phyloP scores from a whole-genome alignment of 768 basidiomycete species.

The Galerina sulciceps region DNA sequence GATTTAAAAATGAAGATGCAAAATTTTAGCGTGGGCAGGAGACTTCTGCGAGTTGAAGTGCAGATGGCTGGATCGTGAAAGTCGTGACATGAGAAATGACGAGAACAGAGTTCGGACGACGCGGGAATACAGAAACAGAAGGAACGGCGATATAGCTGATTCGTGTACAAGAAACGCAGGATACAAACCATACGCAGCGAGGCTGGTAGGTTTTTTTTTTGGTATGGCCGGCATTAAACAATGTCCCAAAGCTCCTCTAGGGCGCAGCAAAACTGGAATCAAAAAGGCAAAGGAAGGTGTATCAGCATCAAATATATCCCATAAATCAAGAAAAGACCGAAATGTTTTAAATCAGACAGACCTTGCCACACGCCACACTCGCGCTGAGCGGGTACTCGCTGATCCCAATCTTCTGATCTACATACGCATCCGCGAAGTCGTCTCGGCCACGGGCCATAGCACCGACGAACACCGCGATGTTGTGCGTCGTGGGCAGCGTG shows the following conservation, averaged over 20 bases:
- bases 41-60: constrained; percentile 50
- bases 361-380: constrained; percentile 96
- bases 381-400: constrained; percentile 93
- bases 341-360: constrained; percentile 39
- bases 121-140: constrained; percentile 4
- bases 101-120: not conserved
- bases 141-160: constrained; percentile 1
- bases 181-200: not conserved
- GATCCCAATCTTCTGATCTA: constrained; percentile 97
- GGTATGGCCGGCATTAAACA: constrained; percentile 45
- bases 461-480: constrained; percentile 93
- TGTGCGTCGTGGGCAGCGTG: constrained; percentile 85
- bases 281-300: not conserved
- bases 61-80: constrained; percentile 39
- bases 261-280: constrained; percentile 79
- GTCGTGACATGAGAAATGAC: constrained; percentile 3
- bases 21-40: not conserved
- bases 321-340: constrained; percentile 2
- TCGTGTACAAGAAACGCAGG: not conserved
- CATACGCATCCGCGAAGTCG: constrained; percentile 93
- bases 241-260: constrained; percentile 97
- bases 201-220: not conserved
- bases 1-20: too few species aligned
- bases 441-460: constrained; percentile 98
- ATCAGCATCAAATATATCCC: not conserved